Evolutionary conservation across 495 filamentous ascomycete species (phyloP), one percentile per base, ranked within the genome.

Genomic region (Penicillium flavigenum): DNA sequence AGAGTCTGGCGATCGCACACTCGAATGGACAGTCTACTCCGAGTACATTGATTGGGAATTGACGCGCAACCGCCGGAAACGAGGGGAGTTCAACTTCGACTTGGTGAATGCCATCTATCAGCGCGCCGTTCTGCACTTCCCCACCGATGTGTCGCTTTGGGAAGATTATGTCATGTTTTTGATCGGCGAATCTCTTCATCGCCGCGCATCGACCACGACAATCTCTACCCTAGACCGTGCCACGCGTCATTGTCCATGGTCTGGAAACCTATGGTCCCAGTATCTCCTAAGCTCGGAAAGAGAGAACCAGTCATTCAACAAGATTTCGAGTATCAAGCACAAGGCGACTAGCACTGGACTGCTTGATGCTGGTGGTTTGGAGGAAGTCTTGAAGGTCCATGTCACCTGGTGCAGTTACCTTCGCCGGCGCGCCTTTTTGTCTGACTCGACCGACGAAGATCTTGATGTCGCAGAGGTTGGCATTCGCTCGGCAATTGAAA

Each of bases 321-420:
- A 86, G 27, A 89, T 98, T 42, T 88, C 92, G 59, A 78, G 85
- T 34, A 91, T 96, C 66, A 98, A 98, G 68, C 91, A 98, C 67
- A 87, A 83, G 46, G 94, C 94, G 4, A 97, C 92, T 1, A 89
- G 85, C 64, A 90, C 87, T 10, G 86, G 87, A 7, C 78, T 92
- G 20, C 81, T 96, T 11, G 86, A 88, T 61, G 80, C 80, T 49
- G 82, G 80, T 44, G 92, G 90, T 17, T 85, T 96, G 82, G 84
- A 89, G 44, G 88, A 92, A 59, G 84, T 96, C 3, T 73, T 97
- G 39, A 91, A 94, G 63, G 88, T 97, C 57, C 91, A 94, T 58
- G 86, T 87, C 34, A 86, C 91, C 0, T 98, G 94, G 94, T 96
- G 92, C 63, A 90, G 90, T 45, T 97, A 91, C 59, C 80, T 98